Evolutionary conservation across 2,329 filamentous ascomycete species (phyloP).

Genomic region (Diaporthe vaccinii): DNA sequence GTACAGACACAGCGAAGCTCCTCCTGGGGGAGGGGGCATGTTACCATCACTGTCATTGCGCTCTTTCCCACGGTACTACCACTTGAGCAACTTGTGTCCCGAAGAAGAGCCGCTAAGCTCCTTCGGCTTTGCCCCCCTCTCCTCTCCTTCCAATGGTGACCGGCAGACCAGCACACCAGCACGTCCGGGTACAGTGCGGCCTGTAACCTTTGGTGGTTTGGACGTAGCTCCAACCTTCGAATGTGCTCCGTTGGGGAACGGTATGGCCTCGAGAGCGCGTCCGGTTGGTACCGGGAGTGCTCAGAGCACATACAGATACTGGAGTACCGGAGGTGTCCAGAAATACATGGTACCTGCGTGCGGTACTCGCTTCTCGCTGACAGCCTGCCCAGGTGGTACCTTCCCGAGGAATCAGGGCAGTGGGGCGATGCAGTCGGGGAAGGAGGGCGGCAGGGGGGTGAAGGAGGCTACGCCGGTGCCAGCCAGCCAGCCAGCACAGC

Average conservation of each 20-base stretch:
- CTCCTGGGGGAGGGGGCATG: constrained; percentile 11
- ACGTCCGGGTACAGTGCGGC: not conserved
- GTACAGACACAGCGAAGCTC: not conserved
- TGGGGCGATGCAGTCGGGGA: constrained; percentile 29
- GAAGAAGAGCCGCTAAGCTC: constrained; percentile 32
- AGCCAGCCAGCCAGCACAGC: constrained; percentile 16
- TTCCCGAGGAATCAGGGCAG: constrained; percentile 18
- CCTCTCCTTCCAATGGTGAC: constrained; percentile 6
- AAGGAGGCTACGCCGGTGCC: constrained; percentile 23
- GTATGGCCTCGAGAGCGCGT: not conserved
- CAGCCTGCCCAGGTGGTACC: constrained; percentile 21
- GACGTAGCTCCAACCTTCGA: constrained; percentile 12
- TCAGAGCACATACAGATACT: not conserved
- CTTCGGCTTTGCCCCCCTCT: constrained; percentile 15
- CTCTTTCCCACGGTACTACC: constrained; percentile 13
- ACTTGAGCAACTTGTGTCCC: constrained; percentile 21
- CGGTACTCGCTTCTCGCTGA: constrained; percentile 11
- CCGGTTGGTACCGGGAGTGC: not conserved
- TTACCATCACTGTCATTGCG: constrained; percentile 6
- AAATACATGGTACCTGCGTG: not conserved
- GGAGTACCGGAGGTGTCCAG: not conserved
- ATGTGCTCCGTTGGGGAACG: not conserved
- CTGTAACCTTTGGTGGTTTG: not conserved
- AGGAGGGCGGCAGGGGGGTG: constrained; percentile 11
- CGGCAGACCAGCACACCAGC: constrained; percentile 8